These are phyloP conservation scores for Buxus sempervirens DNA, from an alignment of 164 flowering plant genomes.

Conservation along the genomic window DNA sequence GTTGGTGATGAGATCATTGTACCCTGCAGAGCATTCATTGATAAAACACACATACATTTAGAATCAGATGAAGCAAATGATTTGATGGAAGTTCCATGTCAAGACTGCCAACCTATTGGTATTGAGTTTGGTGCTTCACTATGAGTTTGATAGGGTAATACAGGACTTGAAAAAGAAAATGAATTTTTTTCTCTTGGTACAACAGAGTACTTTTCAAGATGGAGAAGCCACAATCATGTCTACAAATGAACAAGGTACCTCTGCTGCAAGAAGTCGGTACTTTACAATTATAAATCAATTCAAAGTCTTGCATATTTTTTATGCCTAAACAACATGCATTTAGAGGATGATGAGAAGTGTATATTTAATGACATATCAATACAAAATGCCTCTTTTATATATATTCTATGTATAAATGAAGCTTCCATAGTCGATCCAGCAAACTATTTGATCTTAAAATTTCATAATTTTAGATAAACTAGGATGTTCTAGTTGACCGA, in stretches of 20 bases:
- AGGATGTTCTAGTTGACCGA: too few species aligned
- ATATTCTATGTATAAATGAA: too few species aligned
- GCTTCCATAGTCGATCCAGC: too few species aligned
- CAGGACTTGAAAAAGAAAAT: too few species aligned
- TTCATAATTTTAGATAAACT: too few species aligned
- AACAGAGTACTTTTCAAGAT: not conserved
- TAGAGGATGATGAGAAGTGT: too few species aligned
- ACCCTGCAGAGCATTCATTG: slow-evolving; percentile 59
- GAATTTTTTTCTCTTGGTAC: not conserved
- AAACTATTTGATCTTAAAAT: too few species aligned
- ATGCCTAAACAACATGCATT: too few species aligned
- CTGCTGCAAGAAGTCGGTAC: not conserved
- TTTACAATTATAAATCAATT: too few species aligned
- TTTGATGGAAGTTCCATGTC: slow-evolving; percentile 15
- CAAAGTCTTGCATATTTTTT: too few species aligned
- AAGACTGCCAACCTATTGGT: slow-evolving; percentile 35
- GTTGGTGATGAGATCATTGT: slow-evolving; percentile 31
- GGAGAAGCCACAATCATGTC: not conserved
- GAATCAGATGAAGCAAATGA: slow-evolving; percentile 34
- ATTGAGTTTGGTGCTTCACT: slow-evolving; percentile 54
- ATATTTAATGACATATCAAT: too few species aligned
- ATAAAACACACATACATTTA: slow-evolving; percentile 48
- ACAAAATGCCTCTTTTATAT: too few species aligned
- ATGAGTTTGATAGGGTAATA: not conserved
- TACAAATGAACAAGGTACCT: not conserved